These are phyloP conservation scores for Rhodotorula graminis DNA, from an alignment of 768 basidiomycete species.

Conservation along the genomic window DNA sequence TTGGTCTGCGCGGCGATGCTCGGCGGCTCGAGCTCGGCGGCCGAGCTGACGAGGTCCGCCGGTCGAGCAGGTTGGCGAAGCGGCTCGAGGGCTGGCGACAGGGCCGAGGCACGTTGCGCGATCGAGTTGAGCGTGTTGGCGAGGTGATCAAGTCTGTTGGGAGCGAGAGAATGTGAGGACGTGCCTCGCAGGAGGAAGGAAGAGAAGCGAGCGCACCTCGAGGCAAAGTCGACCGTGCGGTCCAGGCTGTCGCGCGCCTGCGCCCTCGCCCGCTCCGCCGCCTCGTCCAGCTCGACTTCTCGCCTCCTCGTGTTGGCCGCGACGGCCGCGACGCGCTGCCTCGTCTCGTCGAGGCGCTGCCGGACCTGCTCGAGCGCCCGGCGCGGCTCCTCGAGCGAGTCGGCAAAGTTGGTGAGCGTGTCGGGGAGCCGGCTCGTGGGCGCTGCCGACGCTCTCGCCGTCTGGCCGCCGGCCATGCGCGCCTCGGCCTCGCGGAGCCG, in stretches of 20 bases:
- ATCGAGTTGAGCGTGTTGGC: neutral
- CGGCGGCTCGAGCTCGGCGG: neutral
- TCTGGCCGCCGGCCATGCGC: no score
- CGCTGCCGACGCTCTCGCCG: no score
- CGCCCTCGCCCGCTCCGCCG: neutral
- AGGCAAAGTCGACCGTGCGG: neutral
- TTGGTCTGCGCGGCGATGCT: constrained; percentile 4
- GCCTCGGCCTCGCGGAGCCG: no score
- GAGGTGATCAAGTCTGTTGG: neutral
- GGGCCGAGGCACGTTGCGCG: neutral
- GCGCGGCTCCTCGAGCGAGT: constrained; percentile 17
- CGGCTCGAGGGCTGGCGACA: neutral
- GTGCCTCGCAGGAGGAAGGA: no score
- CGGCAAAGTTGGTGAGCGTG: neutral
- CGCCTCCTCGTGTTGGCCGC: neutral
- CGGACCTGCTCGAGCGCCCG: constrained; percentile 13
- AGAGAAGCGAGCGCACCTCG: neutral
- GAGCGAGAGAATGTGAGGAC: neutral
- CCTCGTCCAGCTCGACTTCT: neutral
- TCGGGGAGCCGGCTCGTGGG: no score
- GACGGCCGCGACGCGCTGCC: constrained; percentile 2
- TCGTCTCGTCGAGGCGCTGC: constrained; percentile 14
- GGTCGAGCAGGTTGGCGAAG: neutral
- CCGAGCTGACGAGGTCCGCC: neutral
- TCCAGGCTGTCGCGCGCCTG: neutral